Evolutionary conservation across 208 protist genomes (phyloP).

Genomic region (Leishmania lainsoni): DNA sequence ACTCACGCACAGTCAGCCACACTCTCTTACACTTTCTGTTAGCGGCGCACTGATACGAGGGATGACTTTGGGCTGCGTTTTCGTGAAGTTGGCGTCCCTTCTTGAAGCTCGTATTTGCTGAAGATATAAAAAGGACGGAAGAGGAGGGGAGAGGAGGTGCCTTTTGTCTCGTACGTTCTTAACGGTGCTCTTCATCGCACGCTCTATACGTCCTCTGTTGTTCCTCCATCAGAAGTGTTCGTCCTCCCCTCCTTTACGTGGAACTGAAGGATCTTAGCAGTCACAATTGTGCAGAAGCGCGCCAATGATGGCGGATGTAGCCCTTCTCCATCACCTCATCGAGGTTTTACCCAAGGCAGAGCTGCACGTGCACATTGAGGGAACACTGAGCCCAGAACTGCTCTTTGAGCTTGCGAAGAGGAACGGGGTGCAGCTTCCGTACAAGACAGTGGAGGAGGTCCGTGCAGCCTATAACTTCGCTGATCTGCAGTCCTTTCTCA

Average conservation of each 20-base stretch:
- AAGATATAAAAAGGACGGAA: neutral
- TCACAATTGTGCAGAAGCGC: neutral
- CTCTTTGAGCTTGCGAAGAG: constrained; percentile 48
- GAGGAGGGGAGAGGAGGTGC: neutral
- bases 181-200: neutral
- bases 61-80: neutral
- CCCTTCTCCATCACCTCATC: constrained; percentile 29
- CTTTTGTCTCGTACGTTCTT: neutral
- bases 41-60: neutral
- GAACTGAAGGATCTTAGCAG: neutral
- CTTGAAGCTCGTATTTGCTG: neutral
- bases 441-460: constrained; percentile 46
- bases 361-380: constrained; percentile 71
- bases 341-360: constrained; percentile 57
- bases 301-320: constrained; percentile 8
- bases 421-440: constrained; percentile 40
- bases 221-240: neutral
- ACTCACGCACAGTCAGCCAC: neutral
- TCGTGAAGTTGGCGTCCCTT: neutral
- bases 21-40: neutral
- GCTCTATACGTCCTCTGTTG: neutral
- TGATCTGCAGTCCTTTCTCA: constrained; percentile 54
- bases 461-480: constrained; percentile 50
- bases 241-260: neutral
- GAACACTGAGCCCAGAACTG: constrained; percentile 53